These are phyloP conservation scores for Leccinum subtestaceum DNA, from an alignment of 768 basidiomycete species.

Conservation along the genomic window DNA sequence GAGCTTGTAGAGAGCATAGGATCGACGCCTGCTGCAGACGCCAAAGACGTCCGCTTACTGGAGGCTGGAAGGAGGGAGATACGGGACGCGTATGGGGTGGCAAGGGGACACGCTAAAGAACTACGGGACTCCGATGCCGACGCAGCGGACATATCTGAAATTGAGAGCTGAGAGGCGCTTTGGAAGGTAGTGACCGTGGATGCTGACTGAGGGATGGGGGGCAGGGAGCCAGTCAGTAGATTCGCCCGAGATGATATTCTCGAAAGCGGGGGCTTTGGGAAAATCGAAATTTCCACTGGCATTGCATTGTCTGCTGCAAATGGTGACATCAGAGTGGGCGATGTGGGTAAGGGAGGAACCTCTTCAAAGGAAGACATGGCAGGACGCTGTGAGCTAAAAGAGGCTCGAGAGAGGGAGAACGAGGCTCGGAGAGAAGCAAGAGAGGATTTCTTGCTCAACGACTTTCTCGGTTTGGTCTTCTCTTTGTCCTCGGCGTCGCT, in stretches of 20 bases:
- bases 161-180: slow-evolving; percentile 22
- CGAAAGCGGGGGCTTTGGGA: slow-evolving; percentile 15
- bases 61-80: slow-evolving; percentile 24
- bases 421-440: slow-evolving; percentile 31
- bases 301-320: background rate
- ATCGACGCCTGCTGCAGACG: slow-evolving; percentile 24
- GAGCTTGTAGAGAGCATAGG: slow-evolving; percentile 9
- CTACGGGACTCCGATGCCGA: slow-evolving; percentile 21
- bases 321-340: slow-evolving; percentile 18
- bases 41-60: slow-evolving; percentile 28
- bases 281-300: background rate
- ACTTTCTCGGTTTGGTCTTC: slow-evolving; percentile 16
- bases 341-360: slow-evolving; percentile 27
- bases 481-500: slow-evolving; percentile 20
- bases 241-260: slow-evolving; percentile 24
- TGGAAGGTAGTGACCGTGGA: slow-evolving; percentile 26
- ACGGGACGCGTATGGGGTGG: slow-evolving; percentile 14
- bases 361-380: slow-evolving; percentile 17
- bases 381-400: slow-evolving; percentile 29
- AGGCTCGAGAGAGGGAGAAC: slow-evolving; percentile 30
- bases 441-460: slow-evolving; percentile 29
- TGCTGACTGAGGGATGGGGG: slow-evolving; percentile 31
- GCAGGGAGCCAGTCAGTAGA: slow-evolving; percentile 8
- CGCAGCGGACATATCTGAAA: slow-evolving; percentile 5
- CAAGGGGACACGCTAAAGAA: slow-evolving; percentile 9